Conservation (phyloP, 768 basidiomycete genomes). For the Leccinum disarticulatum region DNA sequence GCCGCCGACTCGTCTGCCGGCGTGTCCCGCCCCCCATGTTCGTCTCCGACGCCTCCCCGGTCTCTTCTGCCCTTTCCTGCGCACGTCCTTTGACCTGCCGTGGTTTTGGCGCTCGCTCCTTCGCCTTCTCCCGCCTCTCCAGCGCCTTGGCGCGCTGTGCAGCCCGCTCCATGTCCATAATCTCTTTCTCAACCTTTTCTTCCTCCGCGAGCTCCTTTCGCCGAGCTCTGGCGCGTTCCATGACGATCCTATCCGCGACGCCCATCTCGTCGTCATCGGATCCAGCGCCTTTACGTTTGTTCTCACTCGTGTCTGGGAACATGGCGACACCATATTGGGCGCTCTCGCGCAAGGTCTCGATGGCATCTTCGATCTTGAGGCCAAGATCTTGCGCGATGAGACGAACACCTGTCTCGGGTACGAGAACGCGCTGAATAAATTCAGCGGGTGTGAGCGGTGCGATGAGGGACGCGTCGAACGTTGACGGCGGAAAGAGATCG, state of each 20-base stretch:
- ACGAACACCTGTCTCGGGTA: constrained; percentile 81
- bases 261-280: constrained; percentile 32
- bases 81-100: constrained; percentile 5
- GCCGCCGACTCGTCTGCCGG: constrained; percentile 1
- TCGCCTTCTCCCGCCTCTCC: constrained; percentile 22
- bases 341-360: constrained; percentile 69
- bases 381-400: constrained; percentile 80
- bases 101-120: constrained; percentile 20
- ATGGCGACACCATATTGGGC: constrained; percentile 81
- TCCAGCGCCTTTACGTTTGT: constrained; percentile 35
- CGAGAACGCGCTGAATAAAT: constrained; percentile 81
- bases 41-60: constrained; percentile 6
- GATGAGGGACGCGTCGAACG: constrained; percentile 52
- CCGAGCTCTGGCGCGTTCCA: constrained; percentile 42
- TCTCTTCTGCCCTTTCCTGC: background rate
- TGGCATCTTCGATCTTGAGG: constrained; percentile 47
- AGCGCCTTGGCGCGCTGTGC: constrained; percentile 24
- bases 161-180: constrained; percentile 23
- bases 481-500: constrained; percentile 66
- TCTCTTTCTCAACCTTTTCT: constrained; percentile 35
- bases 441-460: constrained; percentile 69
- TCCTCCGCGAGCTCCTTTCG: constrained; percentile 43
- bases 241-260: constrained; percentile 42
- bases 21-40: background rate
- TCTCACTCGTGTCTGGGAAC: constrained; percentile 58